Evolutionary conservation across 768 basidiomycete genomes (phyloP).

Genomic region (Lactarius hengduanensis): DNA sequence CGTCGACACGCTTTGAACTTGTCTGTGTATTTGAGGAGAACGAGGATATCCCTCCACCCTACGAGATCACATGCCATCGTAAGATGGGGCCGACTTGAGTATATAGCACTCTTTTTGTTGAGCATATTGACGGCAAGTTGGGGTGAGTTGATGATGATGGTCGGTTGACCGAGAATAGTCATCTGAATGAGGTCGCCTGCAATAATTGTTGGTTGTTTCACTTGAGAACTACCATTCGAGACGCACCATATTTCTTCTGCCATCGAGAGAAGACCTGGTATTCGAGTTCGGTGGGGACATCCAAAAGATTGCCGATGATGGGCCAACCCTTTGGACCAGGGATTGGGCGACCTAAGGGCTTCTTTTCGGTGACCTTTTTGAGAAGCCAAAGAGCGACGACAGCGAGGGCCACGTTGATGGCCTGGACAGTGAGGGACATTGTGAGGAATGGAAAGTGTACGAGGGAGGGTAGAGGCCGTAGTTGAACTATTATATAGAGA

Average conservation of each 20-base stretch:
- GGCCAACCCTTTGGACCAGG: slow-evolving; percentile 27
- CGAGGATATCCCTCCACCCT: slow-evolving; percentile 28
- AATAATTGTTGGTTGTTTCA: neutral
- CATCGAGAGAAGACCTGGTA: slow-evolving; percentile 25
- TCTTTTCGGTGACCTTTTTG: slow-evolving; percentile 23
- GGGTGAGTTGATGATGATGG: slow-evolving; percentile 32
- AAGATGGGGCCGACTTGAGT: slow-evolving; percentile 30
- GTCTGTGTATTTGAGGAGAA: slow-evolving; percentile 28
- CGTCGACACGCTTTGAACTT: slow-evolving; percentile 29
- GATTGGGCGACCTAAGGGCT: slow-evolving; percentile 20
- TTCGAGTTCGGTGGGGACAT: slow-evolving; percentile 25
- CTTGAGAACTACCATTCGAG: too few species aligned
- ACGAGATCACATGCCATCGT: slow-evolving; percentile 30
- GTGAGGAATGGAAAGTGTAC: too few species aligned
- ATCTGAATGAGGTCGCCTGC: slow-evolving; percentile 32
- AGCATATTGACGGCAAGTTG: slow-evolving; percentile 30
- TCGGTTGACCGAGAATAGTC: slow-evolving; percentile 30
- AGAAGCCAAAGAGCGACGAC: slow-evolving; percentile 21
- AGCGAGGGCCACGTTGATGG: slow-evolving; percentile 14
- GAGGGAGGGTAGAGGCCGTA: too few species aligned
- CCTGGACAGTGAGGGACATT: neutral
- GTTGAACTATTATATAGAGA: neutral
- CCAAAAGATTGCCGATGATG: slow-evolving; percentile 28
- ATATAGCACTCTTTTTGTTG: slow-evolving; percentile 32
- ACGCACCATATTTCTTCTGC: slow-evolving; percentile 28